phyloP scores from a whole-genome alignment of 164 flowering plant genomes.

The Liquidambar formosana region DNA sequence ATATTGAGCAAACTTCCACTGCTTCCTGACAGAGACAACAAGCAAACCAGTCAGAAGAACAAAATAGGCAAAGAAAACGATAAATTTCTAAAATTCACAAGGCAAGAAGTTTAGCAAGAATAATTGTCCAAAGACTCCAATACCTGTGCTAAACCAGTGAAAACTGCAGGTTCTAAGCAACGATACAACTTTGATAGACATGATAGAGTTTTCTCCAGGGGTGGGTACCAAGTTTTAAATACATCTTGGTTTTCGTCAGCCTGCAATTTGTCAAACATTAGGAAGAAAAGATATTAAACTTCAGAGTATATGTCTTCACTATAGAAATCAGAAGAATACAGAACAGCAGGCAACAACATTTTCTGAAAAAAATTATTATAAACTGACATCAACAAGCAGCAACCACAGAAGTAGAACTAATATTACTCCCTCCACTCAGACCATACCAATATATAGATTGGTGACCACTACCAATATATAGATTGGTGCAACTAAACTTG shows the following conservation, averaged over 20 bases:
- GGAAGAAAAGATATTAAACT: neutral
- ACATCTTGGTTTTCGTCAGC: constrained; percentile 60
- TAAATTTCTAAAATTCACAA: neutral
- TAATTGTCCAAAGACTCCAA: neutral
- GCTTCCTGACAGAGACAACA: constrained; percentile 71
- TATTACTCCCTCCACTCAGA: neutral
- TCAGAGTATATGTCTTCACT: neutral
- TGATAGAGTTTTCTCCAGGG: constrained; percentile 90
- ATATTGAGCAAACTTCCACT: constrained; percentile 82
- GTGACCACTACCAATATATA: neutral
- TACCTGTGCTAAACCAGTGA: constrained; percentile 99
- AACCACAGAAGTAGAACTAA: neutral
- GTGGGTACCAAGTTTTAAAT: constrained; percentile 90
- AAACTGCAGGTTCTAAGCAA: constrained; percentile 81
- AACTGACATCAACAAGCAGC: neutral
- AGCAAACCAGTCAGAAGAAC: constrained; percentile 8
- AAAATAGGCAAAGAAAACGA: neutral
- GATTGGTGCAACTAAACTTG: neutral
- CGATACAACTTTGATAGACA: constrained; percentile 87
- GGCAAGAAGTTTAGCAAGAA: neutral
- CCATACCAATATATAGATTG: neutral
- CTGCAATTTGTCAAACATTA: constrained; percentile 32
- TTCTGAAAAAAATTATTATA: no score
- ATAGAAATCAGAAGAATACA: neutral
- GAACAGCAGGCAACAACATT: no score